A percentile compares a stretch with the other conserved stretches of the same genome.
Evolutionary conservation across 1,284 basidiomycete genomes (phyloP).

Genomic region (Rhodotorula sp.): DNA sequence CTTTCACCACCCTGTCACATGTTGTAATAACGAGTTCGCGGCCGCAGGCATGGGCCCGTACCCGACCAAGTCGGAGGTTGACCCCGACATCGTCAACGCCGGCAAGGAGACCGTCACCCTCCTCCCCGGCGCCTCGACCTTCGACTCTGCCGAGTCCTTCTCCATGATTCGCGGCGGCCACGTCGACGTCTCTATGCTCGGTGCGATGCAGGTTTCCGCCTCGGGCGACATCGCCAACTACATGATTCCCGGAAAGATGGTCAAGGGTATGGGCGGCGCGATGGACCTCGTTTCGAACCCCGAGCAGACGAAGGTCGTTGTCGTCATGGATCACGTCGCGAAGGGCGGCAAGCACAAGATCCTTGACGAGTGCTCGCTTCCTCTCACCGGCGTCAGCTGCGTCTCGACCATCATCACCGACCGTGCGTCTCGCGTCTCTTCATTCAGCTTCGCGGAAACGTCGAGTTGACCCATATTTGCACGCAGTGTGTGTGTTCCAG

Average conservation of each 20-base stretch:
- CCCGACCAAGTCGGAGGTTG: slow-evolving; percentile 79
- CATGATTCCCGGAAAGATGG: slow-evolving; percentile 52
- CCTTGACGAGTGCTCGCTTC: slow-evolving; percentile 72
- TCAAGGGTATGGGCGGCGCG: slow-evolving; percentile 79
- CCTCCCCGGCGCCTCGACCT: slow-evolving; percentile 85
- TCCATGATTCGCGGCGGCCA: slow-evolving; percentile 62
- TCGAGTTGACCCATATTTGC: not conserved
- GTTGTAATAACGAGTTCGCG: not conserved
- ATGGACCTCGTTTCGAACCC: slow-evolving; percentile 81
- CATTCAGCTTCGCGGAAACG: not conserved
- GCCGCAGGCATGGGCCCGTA: slow-evolving; percentile 78
- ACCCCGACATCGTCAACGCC: slow-evolving; percentile 60
- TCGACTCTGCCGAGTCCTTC: slow-evolving; percentile 89
- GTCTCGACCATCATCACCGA: slow-evolving; percentile 92
- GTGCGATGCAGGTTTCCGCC: slow-evolving; percentile 90
- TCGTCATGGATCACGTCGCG: slow-evolving; percentile 74
- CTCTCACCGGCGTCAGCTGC: slow-evolving; percentile 78
- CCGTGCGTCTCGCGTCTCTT: slow-evolving; percentile 51
- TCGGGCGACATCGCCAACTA: slow-evolving; percentile 95
- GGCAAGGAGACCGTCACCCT: slow-evolving; percentile 93
- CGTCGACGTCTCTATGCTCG: slow-evolving; percentile 86
- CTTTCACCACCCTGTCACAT: not conserved
- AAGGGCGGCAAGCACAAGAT: slow-evolving; percentile 89
- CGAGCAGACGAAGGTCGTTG: slow-evolving; percentile 75
- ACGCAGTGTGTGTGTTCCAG: slow-evolving; percentile 64